Conservation (phyloP, 2,329 filamentous ascomycete genomes). For the Coniochaeta ligniaria region DNA sequence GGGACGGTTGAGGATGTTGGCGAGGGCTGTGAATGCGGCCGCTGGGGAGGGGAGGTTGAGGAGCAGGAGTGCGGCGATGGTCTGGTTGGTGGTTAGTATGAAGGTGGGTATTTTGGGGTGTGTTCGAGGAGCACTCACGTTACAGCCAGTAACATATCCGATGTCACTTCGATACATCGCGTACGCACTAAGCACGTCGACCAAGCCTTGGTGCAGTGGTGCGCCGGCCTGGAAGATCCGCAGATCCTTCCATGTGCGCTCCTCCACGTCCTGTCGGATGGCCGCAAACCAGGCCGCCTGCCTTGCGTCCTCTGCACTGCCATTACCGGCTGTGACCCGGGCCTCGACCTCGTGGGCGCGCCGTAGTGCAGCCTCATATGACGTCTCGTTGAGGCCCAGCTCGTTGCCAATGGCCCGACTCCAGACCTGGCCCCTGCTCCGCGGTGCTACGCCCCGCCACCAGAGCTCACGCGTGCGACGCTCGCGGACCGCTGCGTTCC, state of each 20-base stretch:
- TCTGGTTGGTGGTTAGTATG: conserved; percentile 31
- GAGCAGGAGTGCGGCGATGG: conserved; percentile 65
- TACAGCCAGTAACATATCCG: conserved; percentile 67
- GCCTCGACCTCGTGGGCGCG: conserved; percentile 58
- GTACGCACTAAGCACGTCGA: conserved; percentile 72
- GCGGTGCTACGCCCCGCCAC: conserved; percentile 73
- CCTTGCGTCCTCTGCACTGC: conserved; percentile 44
- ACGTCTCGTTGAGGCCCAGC: conserved; percentile 57
- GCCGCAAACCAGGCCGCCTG: conserved; percentile 54
- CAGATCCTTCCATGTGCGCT: conserved; percentile 62
- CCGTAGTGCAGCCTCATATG: conserved; percentile 63
- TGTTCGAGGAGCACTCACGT: conserved; percentile 44
- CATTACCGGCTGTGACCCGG: conserved; percentile 43
- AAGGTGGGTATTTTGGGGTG: not conserved
- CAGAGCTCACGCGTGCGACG: conserved; percentile 67
- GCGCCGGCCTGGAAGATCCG: conserved; percentile 63
- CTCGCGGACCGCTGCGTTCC: conserved; percentile 63
- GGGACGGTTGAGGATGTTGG: conserved; percentile 71
- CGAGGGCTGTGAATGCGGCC: conserved; percentile 62
- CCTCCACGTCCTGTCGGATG: conserved; percentile 57
- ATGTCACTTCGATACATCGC: conserved; percentile 77
- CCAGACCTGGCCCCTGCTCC: conserved; percentile 65
- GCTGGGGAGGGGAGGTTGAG: conserved; percentile 60
- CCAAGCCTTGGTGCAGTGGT: conserved; percentile 59
- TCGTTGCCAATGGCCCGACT: conserved; percentile 66